phyloP scores from a whole-genome alignment of 2,329 filamentous ascomycete species.

The Xylariaceae sp. region DNA sequence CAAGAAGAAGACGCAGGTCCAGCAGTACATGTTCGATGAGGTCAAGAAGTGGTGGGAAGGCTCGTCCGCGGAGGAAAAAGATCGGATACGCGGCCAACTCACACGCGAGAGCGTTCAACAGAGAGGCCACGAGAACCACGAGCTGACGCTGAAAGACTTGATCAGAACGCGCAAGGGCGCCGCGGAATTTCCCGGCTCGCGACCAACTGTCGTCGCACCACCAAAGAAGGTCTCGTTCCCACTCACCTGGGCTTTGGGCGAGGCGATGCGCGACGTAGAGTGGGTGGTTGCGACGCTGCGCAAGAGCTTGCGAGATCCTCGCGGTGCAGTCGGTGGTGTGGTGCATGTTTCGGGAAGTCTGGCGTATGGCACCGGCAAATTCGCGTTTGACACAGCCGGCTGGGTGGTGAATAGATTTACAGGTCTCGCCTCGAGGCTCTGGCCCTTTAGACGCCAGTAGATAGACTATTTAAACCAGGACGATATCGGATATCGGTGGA shows the following conservation, averaged over 20 bases:
- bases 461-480: no score
- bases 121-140: slow-evolving; percentile 25
- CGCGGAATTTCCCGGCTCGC: slow-evolving; percentile 24
- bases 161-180: slow-evolving; percentile 19
- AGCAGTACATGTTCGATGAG: slow-evolving; percentile 61
- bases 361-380: slow-evolving; percentile 7
- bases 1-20: slow-evolving; percentile 47
- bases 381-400: slow-evolving; percentile 7
- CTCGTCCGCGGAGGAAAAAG: slow-evolving; percentile 14
- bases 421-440: slow-evolving; percentile 2
- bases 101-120: slow-evolving; percentile 23
- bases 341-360: slow-evolving; percentile 7
- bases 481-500: no score
- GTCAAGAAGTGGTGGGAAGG: slow-evolving; percentile 54
- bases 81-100: slow-evolving; percentile 19
- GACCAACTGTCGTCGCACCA: slow-evolving; percentile 21
- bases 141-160: slow-evolving; percentile 22
- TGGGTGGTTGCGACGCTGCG: slow-evolving; percentile 8
- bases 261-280: slow-evolving; percentile 12
- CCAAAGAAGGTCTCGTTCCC: slow-evolving; percentile 22
- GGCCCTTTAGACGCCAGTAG: neutral
- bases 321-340: slow-evolving; percentile 9
- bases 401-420: slow-evolving; percentile 8
- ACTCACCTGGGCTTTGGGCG: slow-evolving; percentile 17
- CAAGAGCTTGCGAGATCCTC: slow-evolving; percentile 12